A percentile compares a stretch with the other conserved stretches of the same genome.
These are phyloP conservation scores for Ceratocystis smalleyi DNA, from an alignment of 2,329 filamentous ascomycete species.

Conservation along the genomic window DNA sequence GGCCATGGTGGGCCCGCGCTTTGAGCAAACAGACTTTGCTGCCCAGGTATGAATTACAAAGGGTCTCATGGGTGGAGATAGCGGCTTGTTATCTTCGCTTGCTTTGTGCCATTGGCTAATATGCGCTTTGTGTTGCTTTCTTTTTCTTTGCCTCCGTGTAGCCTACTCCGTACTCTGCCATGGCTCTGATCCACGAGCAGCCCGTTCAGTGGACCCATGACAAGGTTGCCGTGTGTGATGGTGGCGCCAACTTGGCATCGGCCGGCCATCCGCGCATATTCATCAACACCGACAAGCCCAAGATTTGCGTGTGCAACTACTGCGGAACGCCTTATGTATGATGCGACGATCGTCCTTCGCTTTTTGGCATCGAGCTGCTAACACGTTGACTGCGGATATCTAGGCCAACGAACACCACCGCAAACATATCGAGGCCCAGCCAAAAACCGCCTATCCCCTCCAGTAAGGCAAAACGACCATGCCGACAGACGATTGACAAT, in stretches of 20 bases:
- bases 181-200: conserved; percentile 90
- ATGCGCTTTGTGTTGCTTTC: not conserved
- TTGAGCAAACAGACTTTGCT: conserved; percentile 92
- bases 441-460: conserved; percentile 68
- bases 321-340: conserved; percentile 87
- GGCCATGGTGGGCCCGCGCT: conserved; percentile 87
- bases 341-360: conserved; percentile 17
- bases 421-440: conserved; percentile 66
- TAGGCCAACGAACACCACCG: conserved; percentile 86
- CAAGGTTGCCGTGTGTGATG: conserved; percentile 71
- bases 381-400: not conserved
- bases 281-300: conserved; percentile 95
- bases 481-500: not conserved
- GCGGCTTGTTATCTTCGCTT: no score
- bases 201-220: conserved; percentile 84
- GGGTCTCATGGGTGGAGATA: not conserved
- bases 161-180: conserved; percentile 80
- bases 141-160: conserved; percentile 25
- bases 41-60: conserved; percentile 52
- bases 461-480: conserved; percentile 25
- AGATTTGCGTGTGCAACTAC: conserved; percentile 82
- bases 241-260: conserved; percentile 73
- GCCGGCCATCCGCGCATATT: conserved; percentile 84
- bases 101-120: not conserved
- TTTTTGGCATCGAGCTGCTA: not conserved